Percentiles rank a stretch among this genome's conserved stretches.
Conservation (phyloP, 495 filamentous ascomycete species). For the Talaromyces borbonicus region DNA sequence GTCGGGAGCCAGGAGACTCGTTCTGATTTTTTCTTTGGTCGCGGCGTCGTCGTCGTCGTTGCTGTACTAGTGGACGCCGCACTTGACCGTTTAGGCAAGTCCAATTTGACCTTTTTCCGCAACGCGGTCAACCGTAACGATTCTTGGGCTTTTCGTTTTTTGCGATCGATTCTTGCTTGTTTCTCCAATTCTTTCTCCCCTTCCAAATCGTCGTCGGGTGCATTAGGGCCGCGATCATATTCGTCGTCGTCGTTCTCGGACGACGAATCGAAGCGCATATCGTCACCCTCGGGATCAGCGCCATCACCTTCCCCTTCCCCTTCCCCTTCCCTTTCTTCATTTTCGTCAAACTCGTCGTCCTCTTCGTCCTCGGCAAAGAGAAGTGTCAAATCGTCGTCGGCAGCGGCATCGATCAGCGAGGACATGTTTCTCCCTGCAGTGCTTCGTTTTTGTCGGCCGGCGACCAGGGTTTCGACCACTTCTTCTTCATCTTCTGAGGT, state of each 20-base stretch:
- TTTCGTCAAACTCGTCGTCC: slow-evolving; percentile 68
- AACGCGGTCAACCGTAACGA: slow-evolving; percentile 39
- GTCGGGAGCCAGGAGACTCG: slow-evolving; percentile 81
- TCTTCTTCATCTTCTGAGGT: slow-evolving; percentile 27
- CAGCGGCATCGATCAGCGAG: slow-evolving; percentile 65
- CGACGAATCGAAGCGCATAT: slow-evolving; percentile 73
- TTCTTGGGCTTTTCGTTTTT: slow-evolving; percentile 66
- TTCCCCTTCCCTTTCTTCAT: slow-evolving; percentile 52
- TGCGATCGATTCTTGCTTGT: slow-evolving; percentile 42
- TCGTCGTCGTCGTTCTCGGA: slow-evolving; percentile 64
- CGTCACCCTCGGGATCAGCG: no score
- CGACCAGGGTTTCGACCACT: slow-evolving; percentile 64
- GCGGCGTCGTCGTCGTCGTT: slow-evolving; percentile 35
- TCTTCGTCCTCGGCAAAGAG: slow-evolving; percentile 81
- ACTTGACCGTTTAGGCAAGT: slow-evolving; percentile 43
- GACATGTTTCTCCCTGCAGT: slow-evolving; percentile 83
- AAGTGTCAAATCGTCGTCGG: slow-evolving; percentile 68
- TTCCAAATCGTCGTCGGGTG: slow-evolving; percentile 44
- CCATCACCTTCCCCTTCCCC: no score
- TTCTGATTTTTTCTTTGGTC: slow-evolving; percentile 89
- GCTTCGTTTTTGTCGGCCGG: slow-evolving; percentile 66
- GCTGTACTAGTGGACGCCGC: slow-evolving; percentile 8
- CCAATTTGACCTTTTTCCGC: slow-evolving; percentile 56
- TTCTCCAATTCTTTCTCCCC: slow-evolving; percentile 60
- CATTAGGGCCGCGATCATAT: slow-evolving; percentile 64